These are phyloP conservation scores for Chlamydomonas sp. DNA, from an alignment of 139 green algal genomes.

Conservation along the genomic window DNA sequence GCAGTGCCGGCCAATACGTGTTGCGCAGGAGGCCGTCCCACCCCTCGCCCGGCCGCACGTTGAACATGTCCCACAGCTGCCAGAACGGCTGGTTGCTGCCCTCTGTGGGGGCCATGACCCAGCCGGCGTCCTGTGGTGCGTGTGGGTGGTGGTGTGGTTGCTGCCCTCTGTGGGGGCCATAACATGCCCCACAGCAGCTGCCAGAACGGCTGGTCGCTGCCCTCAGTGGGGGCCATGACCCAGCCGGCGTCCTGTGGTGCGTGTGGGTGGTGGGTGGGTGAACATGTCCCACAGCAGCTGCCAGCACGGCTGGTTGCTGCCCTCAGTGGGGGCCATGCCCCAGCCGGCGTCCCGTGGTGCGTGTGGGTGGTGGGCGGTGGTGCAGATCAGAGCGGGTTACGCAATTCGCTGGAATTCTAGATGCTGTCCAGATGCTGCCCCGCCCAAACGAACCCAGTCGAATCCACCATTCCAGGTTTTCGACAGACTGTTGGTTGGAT, in stretches of 20 bases:
- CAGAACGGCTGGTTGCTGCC: slow-evolving; percentile 47
- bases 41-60: slow-evolving; percentile 21
- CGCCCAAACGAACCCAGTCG: too few relatives aligned
- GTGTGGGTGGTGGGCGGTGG: too few relatives aligned
- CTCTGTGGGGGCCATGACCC: slow-evolving; percentile 49
- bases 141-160: too few relatives aligned
- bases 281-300: slow-evolving; percentile 61
- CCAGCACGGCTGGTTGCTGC: slow-evolving; percentile 49
- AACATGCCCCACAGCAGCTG: slow-evolving; percentile 61
- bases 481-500: too few relatives aligned
- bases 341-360: slow-evolving; percentile 52
- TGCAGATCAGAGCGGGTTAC: too few relatives aligned
- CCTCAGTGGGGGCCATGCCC: slow-evolving; percentile 45
- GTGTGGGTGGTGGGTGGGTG: too few relatives aligned
- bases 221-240: slow-evolving; percentile 46
- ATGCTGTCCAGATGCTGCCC: too few relatives aligned
- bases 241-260: slow-evolving; percentile 52
- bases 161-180: slow-evolving; percentile 37
- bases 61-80: slow-evolving; percentile 61
- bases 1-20: slow-evolving; percentile 46
- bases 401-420: too few relatives aligned
- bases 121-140: slow-evolving; percentile 48
- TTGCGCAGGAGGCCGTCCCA: slow-evolving; percentile 26
- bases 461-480: too few relatives aligned
- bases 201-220: slow-evolving; percentile 50